Base-by-base conservation (phyloP, 169 alveolate genomes). In the Eimeria mitis region DNA sequence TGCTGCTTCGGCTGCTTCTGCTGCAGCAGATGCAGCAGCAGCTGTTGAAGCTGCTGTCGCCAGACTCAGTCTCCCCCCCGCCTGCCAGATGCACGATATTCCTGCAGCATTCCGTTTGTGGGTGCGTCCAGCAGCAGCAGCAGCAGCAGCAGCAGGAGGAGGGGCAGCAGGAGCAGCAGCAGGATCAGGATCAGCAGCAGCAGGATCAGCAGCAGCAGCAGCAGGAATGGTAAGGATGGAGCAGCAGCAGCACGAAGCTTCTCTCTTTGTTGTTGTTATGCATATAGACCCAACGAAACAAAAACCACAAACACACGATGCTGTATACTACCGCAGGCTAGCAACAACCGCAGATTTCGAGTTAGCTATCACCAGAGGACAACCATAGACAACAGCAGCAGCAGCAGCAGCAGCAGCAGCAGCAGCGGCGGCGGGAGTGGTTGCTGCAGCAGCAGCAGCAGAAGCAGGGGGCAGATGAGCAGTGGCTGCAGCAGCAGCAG, bases 151-250 rank as follows among this genome's bases (percentile, higher is more conserved):
- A 47, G 56, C 70, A 25, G 56, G 44, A 9, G 25, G 68, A 78
- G 89, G 68, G 47, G 19, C 89, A 78, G 59, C 89, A 37, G 87
- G 23, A 76, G n/a, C n/a, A n/a, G n/a, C n/a, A n/a, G n/a, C n/a
- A n/a, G n/a, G n/a, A n/a, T n/a, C n/a, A n/a, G n/a, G n/a, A n/a
- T n/a, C n/a, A n/a, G n/a, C n/a, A n/a, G n/a, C n/a, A n/a, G n/a
- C n/a, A n/a, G 63, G 63, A 76, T 8, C 63, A 76, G 34, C 87
- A 78, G 65, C 89, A 47, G 89, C 88, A 71, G 83, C 83, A 73
- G 83, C 83, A 73, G 54, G 54, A 6, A 59, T 59, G 70, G 70
- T 23, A 9, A 23, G 21, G 8, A 59, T 71, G 54, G 2, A 14
- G 44, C 47, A 40, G 84, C 84, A 75, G 84, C 56, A 44, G 84